A percentile compares a stretch with the other conserved stretches of the same genome.
These are phyloP conservation scores for Penicillium subrubescens DNA, from an alignment of 495 filamentous ascomycete species.

Conservation along the genomic window DNA sequence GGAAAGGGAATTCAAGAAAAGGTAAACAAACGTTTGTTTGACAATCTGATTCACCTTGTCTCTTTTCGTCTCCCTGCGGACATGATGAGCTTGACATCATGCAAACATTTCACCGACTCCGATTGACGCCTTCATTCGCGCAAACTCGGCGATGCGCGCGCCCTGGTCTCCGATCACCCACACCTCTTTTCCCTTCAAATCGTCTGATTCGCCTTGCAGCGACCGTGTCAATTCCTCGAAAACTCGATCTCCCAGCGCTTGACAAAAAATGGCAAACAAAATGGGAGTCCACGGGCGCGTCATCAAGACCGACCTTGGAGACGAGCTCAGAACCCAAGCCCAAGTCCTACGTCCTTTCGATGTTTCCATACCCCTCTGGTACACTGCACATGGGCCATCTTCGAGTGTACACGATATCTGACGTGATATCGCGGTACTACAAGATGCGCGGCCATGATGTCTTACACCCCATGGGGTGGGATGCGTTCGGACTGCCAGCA, in stretches of 20 bases:
- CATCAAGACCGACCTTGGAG: constrained; percentile 12
- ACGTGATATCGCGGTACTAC: constrained; percentile 77
- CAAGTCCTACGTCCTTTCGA: constrained; percentile 79
- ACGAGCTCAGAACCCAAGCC: constrained; percentile 31
- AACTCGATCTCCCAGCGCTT: constrained; percentile 63
- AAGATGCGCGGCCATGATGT: constrained; percentile 76
- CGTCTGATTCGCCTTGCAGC: constrained; percentile 24
- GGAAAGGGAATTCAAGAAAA: too few species aligned
- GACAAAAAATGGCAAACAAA: constrained; percentile 75
- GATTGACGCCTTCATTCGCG: constrained; percentile 29
- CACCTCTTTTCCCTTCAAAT: constrained; percentile 11
- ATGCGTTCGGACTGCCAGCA: constrained; percentile 87
- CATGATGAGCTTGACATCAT: constrained; percentile 27
- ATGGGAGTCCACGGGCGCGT: constrained; percentile 44
- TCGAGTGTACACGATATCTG: constrained; percentile 87
- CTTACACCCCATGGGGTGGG: constrained; percentile 89
- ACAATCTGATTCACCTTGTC: too few species aligned
- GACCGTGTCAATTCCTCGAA: constrained; percentile 26
- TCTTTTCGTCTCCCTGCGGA: background rate
- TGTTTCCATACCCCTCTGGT: constrained; percentile 93
- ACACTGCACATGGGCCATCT: constrained; percentile 88
- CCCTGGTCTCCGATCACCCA: constrained; percentile 7
- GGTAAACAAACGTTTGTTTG: too few species aligned
- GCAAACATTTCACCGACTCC: constrained; percentile 34
- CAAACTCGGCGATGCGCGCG: constrained; percentile 24